Evolutionary conservation across 2,329 filamentous ascomycete species (phyloP), one percentile per base, ranked within the genome.

Genomic region (Didymellaceae sp.): DNA sequence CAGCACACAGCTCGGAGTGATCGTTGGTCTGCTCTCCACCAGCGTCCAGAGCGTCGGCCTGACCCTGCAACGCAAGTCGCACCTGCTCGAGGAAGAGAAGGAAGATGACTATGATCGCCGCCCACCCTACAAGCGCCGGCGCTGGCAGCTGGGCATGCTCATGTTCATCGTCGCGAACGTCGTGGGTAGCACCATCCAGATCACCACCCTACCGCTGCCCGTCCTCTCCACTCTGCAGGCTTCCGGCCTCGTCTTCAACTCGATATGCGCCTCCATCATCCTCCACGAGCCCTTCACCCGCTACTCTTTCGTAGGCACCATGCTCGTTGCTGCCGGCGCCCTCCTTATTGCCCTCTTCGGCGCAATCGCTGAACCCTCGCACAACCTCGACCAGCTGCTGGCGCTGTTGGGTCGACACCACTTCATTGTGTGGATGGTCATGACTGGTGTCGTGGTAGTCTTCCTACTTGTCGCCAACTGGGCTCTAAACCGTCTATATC

Each of bases 121-220:
- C 55, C 93, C 94, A 34, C 91, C 94, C 4, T 95, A 97, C 75
- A 88, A 88, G 68, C 85, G 94, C 67, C 85, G 92, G 66, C 84
- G 91, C 82, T 99, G 94, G 94, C 94, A 97, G 83, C 64, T 95
- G 56, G 94, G 94, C 50, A 97, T 99, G 92, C 85, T 86, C 70
- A 94, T 99, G 86, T 99, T 99, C 75, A 86, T 99, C 60, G 81
- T 96, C 61, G 90, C 94, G 56, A 99, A 99, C 72, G 82, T 99
- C 47, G 82, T 97, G 46, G 94, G 94, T 52, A 97, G 92, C 76
- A 93, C 91, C 28, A 94, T 99, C 52, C 94, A 99, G 76, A 97
- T 99, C 71, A 97, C 94, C 22, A 97, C 93, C 1, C 81, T 99
- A 34, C 94, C 94, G 13, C 80, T 99, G 17, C 94, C 94, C 16